Evolutionary conservation across 306 rosid genomes (phyloP), one percentile per base, ranked within the genome.

Genomic region (Vigna angularis): DNA sequence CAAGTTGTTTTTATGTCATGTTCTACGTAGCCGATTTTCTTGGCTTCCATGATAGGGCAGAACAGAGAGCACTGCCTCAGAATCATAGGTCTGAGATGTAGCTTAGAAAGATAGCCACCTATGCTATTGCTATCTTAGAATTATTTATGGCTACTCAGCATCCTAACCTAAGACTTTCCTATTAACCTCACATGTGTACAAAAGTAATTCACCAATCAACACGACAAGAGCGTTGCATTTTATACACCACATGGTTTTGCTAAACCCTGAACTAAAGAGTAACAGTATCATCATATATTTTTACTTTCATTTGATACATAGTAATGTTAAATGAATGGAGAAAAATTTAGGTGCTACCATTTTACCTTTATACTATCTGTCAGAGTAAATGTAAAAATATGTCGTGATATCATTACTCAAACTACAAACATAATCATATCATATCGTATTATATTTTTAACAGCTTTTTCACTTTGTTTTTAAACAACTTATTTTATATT

Each of bases 31-130:
- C 18, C 42, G 61, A 5, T 59, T 59, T 26, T 6, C 53, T 75
- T 75, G 68, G 68, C 64, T 64, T 75, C 69, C 26, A 38, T 36
- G 70, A 38, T 10, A 64, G 63, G 80, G 36, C 70, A 74, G 26
- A 61, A 45, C 16, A 59, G 48, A 34, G 30, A 48, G 48, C 49
- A n/a, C 52, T 75, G 24, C 42, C 22, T 62, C 26, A 34, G 47
- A 45, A 28, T 59, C 14, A 58, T 62, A 75, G 72, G 63, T 75
- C 64, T 63, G 40, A 75, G 32, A 10, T 22, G 72, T 75, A 63
- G 40, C 72, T 75, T 42, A 63, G 72, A 34, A 20, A 62, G n/a
- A 63, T 14, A 61, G 32, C 11, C 24, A 30, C 34, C 66, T 30
- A 30, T 30, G 34, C 34, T 30, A 61, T 26, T 61, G 44, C 66